Conservation (phyloP, 2,329 filamentous ascomycete genomes). For the Fusarium secorum region DNA sequence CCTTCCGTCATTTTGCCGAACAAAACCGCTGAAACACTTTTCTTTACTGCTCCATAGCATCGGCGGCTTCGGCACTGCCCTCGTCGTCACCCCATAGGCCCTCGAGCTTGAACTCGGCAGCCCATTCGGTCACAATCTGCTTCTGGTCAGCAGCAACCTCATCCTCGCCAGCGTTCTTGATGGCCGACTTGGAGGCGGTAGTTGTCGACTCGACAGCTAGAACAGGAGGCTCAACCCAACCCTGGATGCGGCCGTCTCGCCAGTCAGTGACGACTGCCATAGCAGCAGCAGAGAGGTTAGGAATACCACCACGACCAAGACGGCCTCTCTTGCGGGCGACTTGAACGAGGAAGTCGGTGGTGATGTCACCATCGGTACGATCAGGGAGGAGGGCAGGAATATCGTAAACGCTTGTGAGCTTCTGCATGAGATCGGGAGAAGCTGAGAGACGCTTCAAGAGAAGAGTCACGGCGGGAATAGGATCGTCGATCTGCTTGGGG, state of each 20-base stretch:
- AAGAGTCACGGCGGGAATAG: conserved; percentile 83
- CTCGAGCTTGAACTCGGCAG: conserved; percentile 93
- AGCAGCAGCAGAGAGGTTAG: conserved; percentile 86
- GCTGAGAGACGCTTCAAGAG: conserved; percentile 82
- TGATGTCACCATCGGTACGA: conserved; percentile 74
- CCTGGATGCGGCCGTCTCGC: conserved; percentile 93
- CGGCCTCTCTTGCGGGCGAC: conserved; percentile 92
- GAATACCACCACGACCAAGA: conserved; percentile 86
- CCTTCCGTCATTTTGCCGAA: conserved; percentile 39
- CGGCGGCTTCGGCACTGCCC: conserved; percentile 46
- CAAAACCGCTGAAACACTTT: conserved; percentile 12
- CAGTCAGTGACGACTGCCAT: conserved; percentile 97
- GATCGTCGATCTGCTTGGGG: conserved; percentile 93
- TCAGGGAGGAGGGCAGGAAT: conserved; percentile 78
- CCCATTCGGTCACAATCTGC: conserved; percentile 90
- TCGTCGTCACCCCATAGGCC: conserved; percentile 84
- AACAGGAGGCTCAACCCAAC: conserved; percentile 83
- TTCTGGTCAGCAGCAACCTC: conserved; percentile 72
- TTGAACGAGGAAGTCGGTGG: conserved; percentile 91
- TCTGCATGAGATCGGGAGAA: conserved; percentile 76
- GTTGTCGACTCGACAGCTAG: conserved; percentile 60
- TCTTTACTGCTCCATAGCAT: conserved; percentile 62
- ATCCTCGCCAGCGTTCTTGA: conserved; percentile 53
- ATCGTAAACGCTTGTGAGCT: conserved; percentile 84
- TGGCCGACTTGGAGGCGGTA: conserved; percentile 43